Base-by-base conservation (phyloP, 768 basidiomycete species). In the Cantharellus anzutake region DNA sequence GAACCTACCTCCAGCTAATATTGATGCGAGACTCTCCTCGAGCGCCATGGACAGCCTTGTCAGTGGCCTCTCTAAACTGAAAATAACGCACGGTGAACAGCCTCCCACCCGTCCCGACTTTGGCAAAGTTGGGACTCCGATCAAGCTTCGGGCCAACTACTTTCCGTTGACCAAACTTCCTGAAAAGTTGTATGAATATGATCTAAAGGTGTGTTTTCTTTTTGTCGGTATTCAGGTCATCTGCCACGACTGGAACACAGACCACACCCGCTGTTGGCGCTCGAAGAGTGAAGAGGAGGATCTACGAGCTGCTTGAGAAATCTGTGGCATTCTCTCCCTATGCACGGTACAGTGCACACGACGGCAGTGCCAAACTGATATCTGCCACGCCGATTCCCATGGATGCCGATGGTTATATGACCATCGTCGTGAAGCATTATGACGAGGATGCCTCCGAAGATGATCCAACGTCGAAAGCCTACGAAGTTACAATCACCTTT, bases 111-210 rank as follows among this genome's bases (percentile, higher is more conserved):
- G 81, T 20, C 79, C 80, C 1, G 79, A 78, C 0, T 84, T 70
- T 62, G 81, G 81, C 4, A 79, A 74, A 0, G 61, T 68, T 2
- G 81, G 81, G 35, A 71, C 58, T 4, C 63, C 72, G 0, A 73
- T 80, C 63, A 75, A 68, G 0, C 67, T 84, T 14, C 74, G 83
- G 1, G 74, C 82, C 29, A 84, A 84, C 65, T 82, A 83, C 69
- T 83, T 82, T 67, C 65, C 79, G 0, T 64, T 84, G 5, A 11
- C 7, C 11, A 73, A 67, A 40, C 64, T 77, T 20, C 73, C 74
- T 51, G 72, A 72, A 0, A 73, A 72, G 3, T 65, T 80, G 3
- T 80, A 76, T 65, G 81, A 83, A 61, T 84, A 84, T 63, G 53
- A 35, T 40, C 58, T 65, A 37, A 62, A 59, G 35, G 52, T 55